Base-by-base conservation (phyloP, 2,329 filamentous ascomycete species). In the Ophiocordyceps camponoti-rufipedis region DNA sequence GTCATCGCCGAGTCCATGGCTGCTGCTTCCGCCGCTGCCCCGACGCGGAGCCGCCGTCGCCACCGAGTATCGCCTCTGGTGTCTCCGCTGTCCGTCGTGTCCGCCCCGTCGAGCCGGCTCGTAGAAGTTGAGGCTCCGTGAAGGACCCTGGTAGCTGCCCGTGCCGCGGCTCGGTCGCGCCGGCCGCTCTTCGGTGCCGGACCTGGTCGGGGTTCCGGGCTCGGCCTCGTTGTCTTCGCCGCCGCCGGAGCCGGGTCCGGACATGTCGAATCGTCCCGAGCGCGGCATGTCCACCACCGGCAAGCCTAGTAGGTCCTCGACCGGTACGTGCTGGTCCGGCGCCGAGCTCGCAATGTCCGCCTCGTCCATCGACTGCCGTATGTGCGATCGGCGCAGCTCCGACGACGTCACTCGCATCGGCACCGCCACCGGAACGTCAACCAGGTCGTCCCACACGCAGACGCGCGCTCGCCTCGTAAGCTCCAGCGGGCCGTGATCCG, bases 381-480 rank as follows among this genome's bases (percentile, higher is more conserved):
- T 45, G 61, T 63, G 44, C 72, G 72, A 50, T 45, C 83, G 75
- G 48, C 81, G 79, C 68, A 85, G 81, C 56, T 96, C 89, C n/a
- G 80, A 79, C 5, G 85, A 89, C 8, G 88, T 83, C 9, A 77
- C 75, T 44, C 85, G 80, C 71, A 98, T 80, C 23, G 89, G 89
- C 31, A 95, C 86, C 3, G 88, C 91, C 43, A 96, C 82, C 2
- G 91, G 91, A 14, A 98, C 84, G 55, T 98, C 91, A 19, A 98
- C 91, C 19, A 96, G 68, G 58, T 98, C 91, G 57, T 98, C 91
- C 91, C 91, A 98, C 12, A 98, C 89, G 55, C 87, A 94, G 16
- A 98, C 89, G 54, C 89, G 80, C 43, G 86, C 82, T 52, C 91
- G 75, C 50, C 91, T 75, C 5, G 91, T 96, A 45, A 98, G 74